Conservation (phyloP, 192 early-diverging fungal genomes). For the Radiomyces spectabilis region DNA sequence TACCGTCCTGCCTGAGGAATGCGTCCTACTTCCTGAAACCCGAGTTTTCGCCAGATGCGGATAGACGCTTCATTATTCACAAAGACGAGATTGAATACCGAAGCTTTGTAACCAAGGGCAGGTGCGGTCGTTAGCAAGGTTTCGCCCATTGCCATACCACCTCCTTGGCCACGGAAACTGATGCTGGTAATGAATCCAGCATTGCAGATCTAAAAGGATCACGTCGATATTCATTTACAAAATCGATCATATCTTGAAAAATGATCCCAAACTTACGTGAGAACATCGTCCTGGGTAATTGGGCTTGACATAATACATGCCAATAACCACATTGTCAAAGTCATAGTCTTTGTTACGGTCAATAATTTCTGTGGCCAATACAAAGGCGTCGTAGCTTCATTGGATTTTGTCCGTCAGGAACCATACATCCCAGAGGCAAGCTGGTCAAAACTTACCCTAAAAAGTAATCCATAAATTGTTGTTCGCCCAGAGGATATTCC, state of each 20-base stretch:
- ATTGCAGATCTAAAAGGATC: slow-evolving; percentile 54
- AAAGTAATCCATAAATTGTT: slow-evolving; percentile 46
- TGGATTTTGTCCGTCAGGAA: too few species aligned
- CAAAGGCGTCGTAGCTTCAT: slow-evolving; percentile 42
- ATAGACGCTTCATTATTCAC: slow-evolving; percentile 59
- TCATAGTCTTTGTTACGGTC: slow-evolving; percentile 25
- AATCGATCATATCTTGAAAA: not conserved
- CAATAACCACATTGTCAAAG: slow-evolving; percentile 41
- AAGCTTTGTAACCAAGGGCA: slow-evolving; percentile 59
- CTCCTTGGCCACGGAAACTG: slow-evolving; percentile 40
- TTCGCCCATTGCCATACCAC: slow-evolving; percentile 53
- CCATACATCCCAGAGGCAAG: too few species aligned
- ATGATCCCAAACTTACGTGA: slow-evolving; percentile 14
- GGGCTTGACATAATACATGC: slow-evolving; percentile 71
- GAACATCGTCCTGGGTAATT: slow-evolving; percentile 71
- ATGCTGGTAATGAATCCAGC: slow-evolving; percentile 61
- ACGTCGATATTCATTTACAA: not conserved
- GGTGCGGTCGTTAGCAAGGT: slow-evolving; percentile 58
- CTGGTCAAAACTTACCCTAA: slow-evolving; percentile 17
- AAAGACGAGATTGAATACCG: slow-evolving; percentile 80
- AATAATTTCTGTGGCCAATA: slow-evolving; percentile 30
- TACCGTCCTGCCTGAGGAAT: slow-evolving; percentile 60
- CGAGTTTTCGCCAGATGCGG: slow-evolving; percentile 52
- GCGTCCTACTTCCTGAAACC: slow-evolving; percentile 61
- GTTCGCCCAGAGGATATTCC: slow-evolving; percentile 32